Evolutionary conservation across 768 basidiomycete species (phyloP).

Genomic region (Termitomyces sp.): DNA sequence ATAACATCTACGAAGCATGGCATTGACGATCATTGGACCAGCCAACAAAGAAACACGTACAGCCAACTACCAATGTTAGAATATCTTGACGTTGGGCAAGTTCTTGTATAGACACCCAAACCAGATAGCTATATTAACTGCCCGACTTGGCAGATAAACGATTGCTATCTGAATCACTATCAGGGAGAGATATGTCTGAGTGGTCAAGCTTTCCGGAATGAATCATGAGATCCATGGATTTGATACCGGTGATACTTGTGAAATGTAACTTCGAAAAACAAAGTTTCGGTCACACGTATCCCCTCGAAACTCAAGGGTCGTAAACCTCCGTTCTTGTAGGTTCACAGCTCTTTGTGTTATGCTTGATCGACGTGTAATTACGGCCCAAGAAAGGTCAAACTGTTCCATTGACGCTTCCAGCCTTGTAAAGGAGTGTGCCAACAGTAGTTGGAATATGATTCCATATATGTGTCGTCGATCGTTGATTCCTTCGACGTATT

Average conservation of each 20-base stretch:
- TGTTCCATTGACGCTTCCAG: not conserved
- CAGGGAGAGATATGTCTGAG: not conserved
- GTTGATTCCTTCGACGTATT: too few relatives aligned
- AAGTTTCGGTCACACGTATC: not conserved
- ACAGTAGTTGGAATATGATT: not conserved
- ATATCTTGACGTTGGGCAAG: not conserved
- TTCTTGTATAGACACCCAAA: not conserved
- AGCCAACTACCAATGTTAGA: not conserved
- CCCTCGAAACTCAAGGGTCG: not conserved
- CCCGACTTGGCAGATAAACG: not conserved
- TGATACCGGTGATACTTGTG: not conserved
- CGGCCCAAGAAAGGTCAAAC: not conserved
- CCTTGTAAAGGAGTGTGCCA: not conserved
- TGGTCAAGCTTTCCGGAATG: not conserved
- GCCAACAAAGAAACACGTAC: not conserved
- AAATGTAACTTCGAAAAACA: not conserved
- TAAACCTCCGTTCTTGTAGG: not conserved
- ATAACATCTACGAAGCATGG: not conserved
- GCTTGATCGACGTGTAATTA: not conserved
- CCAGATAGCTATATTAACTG: not conserved
- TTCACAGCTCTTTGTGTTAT: not conserved
- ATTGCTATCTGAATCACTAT: too few relatives aligned
- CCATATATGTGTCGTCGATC: not conserved
- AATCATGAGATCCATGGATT: not conserved
- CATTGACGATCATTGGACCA: not conserved